These are phyloP conservation scores for Mycena chlorophos DNA, from an alignment of 768 basidiomycete species.

Conservation along the genomic window DNA sequence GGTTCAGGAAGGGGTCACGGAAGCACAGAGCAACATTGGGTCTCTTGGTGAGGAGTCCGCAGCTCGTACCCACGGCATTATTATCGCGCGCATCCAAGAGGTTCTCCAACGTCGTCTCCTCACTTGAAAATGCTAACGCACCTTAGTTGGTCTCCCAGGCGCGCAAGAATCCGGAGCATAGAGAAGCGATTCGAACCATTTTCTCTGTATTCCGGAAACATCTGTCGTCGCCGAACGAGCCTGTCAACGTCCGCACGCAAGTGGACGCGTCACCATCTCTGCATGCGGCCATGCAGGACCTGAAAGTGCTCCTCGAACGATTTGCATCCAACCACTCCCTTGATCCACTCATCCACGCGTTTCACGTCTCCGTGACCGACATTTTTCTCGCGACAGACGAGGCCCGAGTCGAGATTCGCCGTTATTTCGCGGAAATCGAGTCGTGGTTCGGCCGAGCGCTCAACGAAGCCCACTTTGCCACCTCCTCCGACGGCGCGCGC, in stretches of 20 bases:
- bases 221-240: slow-evolving; percentile 25
- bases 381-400: slow-evolving; percentile 15
- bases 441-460: slow-evolving; percentile 27
- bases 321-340: slow-evolving; percentile 34
- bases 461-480: slow-evolving; percentile 24
- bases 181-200: slow-evolving; percentile 33
- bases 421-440: slow-evolving; percentile 21
- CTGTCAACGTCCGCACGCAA: slow-evolving; percentile 7
- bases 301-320: slow-evolving; percentile 38
- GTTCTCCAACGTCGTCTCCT: slow-evolving; percentile 19
- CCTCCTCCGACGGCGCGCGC: slow-evolving; percentile 25
- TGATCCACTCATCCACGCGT: slow-evolving; percentile 29
- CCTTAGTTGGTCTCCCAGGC: slow-evolving; percentile 30
- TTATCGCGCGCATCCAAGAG: slow-evolving; percentile 33
- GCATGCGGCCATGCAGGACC: slow-evolving; percentile 26
- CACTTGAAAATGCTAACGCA: not conserved
- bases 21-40: slow-evolving; percentile 15
- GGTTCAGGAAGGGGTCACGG: slow-evolving; percentile 10
- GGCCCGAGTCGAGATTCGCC: slow-evolving; percentile 19
- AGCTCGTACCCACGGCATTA: slow-evolving; percentile 25
- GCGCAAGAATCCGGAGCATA: slow-evolving; percentile 33
- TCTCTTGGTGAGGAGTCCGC: slow-evolving; percentile 23
- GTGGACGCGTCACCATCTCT: slow-evolving; percentile 17
- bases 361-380: slow-evolving; percentile 19
- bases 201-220: slow-evolving; percentile 36